phyloP scores from a whole-genome alignment of 495 filamentous ascomycete species.

The Trichocladium antarcticum region DNA sequence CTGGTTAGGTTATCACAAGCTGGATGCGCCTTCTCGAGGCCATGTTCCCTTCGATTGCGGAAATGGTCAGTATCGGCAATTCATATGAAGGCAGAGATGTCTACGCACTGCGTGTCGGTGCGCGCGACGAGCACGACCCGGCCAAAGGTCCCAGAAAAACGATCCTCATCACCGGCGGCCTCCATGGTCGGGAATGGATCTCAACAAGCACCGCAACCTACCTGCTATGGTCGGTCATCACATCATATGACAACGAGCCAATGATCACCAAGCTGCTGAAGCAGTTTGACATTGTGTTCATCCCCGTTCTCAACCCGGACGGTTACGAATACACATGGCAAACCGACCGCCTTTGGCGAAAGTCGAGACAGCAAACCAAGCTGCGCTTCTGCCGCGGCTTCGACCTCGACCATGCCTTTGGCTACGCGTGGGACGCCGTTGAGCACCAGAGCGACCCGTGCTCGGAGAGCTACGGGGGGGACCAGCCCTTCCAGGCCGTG shows the following conservation, averaged over 20 bases:
- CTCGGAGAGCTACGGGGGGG: slow-evolving; percentile 81
- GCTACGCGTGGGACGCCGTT: slow-evolving; percentile 70
- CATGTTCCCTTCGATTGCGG: slow-evolving; percentile 72
- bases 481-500: slow-evolving; percentile 68
- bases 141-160: slow-evolving; percentile 47
- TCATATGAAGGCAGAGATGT: slow-evolving; percentile 84
- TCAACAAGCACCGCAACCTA: slow-evolving; percentile 87
- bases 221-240: slow-evolving; percentile 79
- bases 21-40: slow-evolving; percentile 88
- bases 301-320: slow-evolving; percentile 86
- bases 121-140: slow-evolving; percentile 35
- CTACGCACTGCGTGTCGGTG: slow-evolving; percentile 67
- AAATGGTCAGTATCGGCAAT: slow-evolving; percentile 61
- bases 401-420: slow-evolving; percentile 79
- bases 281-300: slow-evolving; percentile 71
- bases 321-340: slow-evolving; percentile 94
- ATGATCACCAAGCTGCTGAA: slow-evolving; percentile 65
- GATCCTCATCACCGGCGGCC: slow-evolving; percentile 72
- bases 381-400: slow-evolving; percentile 76
- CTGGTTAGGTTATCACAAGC: slow-evolving; percentile 34
- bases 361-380: slow-evolving; percentile 78
- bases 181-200: slow-evolving; percentile 94
- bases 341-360: slow-evolving; percentile 85
- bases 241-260: slow-evolving; percentile 56
- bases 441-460: slow-evolving; percentile 67